Evolutionary conservation across 1,139 yeast species (phyloP).

Genomic region (Diutina neorugosa): DNA sequence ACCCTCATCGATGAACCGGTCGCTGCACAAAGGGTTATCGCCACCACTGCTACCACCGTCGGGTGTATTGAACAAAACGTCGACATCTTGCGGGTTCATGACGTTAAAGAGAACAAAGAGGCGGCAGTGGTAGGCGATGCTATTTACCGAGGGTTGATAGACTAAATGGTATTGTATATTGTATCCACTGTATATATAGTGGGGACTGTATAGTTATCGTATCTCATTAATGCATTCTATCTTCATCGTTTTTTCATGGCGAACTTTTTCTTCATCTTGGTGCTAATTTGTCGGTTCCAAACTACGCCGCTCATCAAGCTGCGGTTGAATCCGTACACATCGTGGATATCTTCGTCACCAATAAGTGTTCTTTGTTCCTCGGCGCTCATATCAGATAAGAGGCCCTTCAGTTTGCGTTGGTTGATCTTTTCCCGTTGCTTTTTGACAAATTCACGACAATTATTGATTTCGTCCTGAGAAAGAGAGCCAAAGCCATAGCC

Average conservation of each 20-base stretch:
- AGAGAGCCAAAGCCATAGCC: conserved; percentile 59
- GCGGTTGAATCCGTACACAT: conserved; percentile 37
- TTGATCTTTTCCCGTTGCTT: conserved; percentile 34
- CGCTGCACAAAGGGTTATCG: conserved; percentile 54
- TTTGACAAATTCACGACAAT: conserved; percentile 66
- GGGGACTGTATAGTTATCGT: not conserved
- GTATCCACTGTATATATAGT: not conserved
- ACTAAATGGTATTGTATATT: not conserved
- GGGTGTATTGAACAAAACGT: conserved; percentile 65
- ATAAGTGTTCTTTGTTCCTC: not conserved
- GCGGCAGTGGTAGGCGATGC: conserved; percentile 69
- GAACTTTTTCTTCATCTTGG: conserved; percentile 31
- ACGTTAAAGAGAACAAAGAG: conserved; percentile 55
- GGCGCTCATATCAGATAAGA: conserved; percentile 7
- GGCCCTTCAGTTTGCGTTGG: conserved; percentile 5
- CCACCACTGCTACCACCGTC: conserved; percentile 68
- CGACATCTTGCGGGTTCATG: conserved; percentile 85
- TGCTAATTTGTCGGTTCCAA: conserved; percentile 45
- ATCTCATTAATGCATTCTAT: not conserved
- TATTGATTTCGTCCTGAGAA: conserved; percentile 69
- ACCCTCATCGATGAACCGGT: conserved; percentile 37
- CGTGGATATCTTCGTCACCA: conserved; percentile 25
- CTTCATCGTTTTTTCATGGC: not conserved
- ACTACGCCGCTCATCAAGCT: conserved; percentile 44
- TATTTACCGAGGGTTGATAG: conserved; percentile 25